Conservation (phyloP, 1,284 basidiomycete genomes). For the Thecaphora frezii region DNA sequence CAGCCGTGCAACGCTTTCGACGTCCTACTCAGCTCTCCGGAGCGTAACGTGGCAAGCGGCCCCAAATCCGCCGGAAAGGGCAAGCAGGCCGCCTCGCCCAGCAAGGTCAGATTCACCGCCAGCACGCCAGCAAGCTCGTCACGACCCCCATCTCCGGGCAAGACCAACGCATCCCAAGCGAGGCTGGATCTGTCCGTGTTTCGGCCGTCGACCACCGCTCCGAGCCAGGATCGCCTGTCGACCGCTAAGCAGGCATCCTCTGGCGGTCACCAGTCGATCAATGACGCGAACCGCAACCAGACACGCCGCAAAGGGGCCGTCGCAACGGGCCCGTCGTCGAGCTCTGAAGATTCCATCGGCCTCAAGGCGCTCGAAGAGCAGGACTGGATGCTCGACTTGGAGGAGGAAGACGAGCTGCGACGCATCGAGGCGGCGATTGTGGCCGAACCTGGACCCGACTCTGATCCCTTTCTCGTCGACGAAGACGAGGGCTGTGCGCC, state of each 20-base stretch:
- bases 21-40: neutral
- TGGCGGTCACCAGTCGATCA: too few relatives aligned
- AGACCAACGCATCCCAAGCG: neutral
- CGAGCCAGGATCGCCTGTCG: neutral
- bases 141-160: neutral
- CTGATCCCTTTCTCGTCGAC: neutral
- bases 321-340: too few relatives aligned
- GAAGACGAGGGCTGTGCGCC: neutral
- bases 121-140: neutral
- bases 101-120: too few relatives aligned
- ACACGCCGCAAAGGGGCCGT: too few relatives aligned
- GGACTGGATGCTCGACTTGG: neutral
- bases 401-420: neutral
- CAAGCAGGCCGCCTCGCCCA: neutral
- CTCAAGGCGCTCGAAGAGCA: neutral
- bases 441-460: neutral
- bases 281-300: too few relatives aligned
- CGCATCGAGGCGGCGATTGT: neutral
- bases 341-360: neutral
- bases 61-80: neutral
- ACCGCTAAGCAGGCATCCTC: too few relatives aligned
- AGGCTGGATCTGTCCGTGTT: neutral
- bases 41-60: neutral
- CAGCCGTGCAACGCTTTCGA: neutral
- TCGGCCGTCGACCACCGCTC: neutral